phyloP scores from a whole-genome alignment of 208 protist species.

The Trichomonas vaginalis region DNA sequence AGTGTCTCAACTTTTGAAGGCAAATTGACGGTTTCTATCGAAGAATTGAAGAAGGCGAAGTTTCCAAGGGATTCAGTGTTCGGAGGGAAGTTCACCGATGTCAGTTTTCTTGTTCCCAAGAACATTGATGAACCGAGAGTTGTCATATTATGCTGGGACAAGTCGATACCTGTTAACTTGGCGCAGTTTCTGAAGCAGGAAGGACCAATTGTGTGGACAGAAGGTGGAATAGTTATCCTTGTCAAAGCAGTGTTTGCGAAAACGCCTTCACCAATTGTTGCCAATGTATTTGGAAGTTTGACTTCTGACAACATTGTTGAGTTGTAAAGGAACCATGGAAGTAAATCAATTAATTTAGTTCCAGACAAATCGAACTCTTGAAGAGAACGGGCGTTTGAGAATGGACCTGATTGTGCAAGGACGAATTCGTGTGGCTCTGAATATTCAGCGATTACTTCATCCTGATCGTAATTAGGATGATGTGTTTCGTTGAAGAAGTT shows the following conservation, averaged over 20 bases:
- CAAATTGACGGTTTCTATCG: not conserved
- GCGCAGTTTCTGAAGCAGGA: not conserved
- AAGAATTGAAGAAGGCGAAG: not conserved
- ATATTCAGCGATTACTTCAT: not conserved
- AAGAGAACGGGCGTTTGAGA: not conserved
- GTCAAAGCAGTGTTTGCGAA: not conserved
- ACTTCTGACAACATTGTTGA: not conserved
- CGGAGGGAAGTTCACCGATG: not conserved
- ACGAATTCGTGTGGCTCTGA: not conserved
- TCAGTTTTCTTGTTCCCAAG: not conserved
- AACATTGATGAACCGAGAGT: not conserved
- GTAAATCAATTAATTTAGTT: not conserved
- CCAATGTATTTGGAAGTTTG: not conserved
- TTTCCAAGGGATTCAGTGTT: not conserved
- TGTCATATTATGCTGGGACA: not conserved
- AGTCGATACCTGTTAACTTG: not conserved
- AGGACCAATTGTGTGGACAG: not conserved
- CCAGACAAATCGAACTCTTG: not conserved
- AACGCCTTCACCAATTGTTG: not conserved
- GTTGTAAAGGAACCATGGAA: not conserved
- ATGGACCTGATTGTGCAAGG: not conserved
- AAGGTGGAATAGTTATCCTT: not conserved
- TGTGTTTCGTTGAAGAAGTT: not conserved
- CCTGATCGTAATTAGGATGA: not conserved
- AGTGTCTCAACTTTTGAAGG: not conserved